Base-by-base conservation (phyloP, 2,329 filamentous ascomycete genomes). In the Colletotrichum somersetense region DNA sequence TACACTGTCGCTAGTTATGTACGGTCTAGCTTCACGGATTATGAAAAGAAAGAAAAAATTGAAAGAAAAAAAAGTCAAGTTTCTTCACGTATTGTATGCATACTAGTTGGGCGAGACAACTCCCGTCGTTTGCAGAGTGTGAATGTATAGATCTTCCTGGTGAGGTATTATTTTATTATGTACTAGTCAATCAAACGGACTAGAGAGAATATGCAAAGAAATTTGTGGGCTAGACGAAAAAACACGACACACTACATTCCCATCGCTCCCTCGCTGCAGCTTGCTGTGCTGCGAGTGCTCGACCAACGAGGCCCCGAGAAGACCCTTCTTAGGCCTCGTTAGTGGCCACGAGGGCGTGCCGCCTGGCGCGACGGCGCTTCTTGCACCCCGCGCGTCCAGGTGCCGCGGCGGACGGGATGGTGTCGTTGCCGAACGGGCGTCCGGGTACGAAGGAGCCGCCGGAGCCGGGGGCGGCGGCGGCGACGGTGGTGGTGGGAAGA, bases 1-100 rank as follows among this genome's bases (percentile, higher is more conserved):
- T 2, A 16, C 20, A 4, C 2, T n/a, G 20, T 23, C 3, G 10
- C 20, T 3, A 0, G 3, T n/a, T 11, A 8, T n/a, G 10, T n/a
- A 46, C 20, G 3, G 1, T 26, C 26, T 26, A 26, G 26, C 26
- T 26, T 26, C 26, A 12, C 1, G 4, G 11, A 40, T 12, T 2
- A 40, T 14, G 12, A 14, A 12, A 12, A 26, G 12, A 40, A 40
- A 40, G 12, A 1, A 10, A 40, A 1, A 26, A 26, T 26, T 26
- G 26, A 26, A 26, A 26, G 3, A 26, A 26, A 26, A 26, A 26
- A 26, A 26, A 1, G 26, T 35, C 35, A 35, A 20, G 18, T 44
- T 18, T n/a, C 10, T 46, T 10, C 6, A 46, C 18, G 8, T 7
- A n/a, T 10, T 20, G 8, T 5, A 46, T 11, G 44, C 18, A 46